Conservation (phyloP, 352 stramenopile genomes). For the Phytopythium sindhum region DNA sequence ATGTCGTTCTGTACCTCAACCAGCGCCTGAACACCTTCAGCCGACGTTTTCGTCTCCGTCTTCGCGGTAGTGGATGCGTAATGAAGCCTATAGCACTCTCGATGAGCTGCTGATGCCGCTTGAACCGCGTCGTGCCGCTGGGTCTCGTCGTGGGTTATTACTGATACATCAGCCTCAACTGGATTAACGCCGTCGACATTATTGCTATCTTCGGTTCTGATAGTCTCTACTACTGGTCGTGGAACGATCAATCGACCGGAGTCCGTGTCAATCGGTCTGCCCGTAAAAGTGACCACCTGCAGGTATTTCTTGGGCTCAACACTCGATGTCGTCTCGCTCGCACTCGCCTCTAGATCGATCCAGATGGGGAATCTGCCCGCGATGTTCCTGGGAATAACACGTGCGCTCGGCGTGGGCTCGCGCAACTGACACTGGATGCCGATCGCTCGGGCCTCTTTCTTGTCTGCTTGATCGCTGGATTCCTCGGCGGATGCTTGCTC, state of each 20-base stretch:
- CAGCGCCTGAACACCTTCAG: not conserved
- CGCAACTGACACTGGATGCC: slow-evolving; percentile 5
- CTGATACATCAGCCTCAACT: not conserved
- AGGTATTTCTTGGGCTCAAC: slow-evolving; percentile 23
- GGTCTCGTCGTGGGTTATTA: not conserved
- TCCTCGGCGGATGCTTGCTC: not conserved
- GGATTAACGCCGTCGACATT: not conserved
- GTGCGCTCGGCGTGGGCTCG: not conserved
- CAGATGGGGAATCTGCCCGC: slow-evolving; percentile 34
- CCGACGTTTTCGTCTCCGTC: not conserved
- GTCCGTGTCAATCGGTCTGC: not conserved
- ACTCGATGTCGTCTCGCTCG: slow-evolving; percentile 7
- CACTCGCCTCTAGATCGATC: slow-evolving; percentile 21
- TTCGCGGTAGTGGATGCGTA: not conserved
- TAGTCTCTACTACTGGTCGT: not conserved
- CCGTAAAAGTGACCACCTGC: slow-evolving; percentile 25
- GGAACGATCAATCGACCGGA: not conserved
- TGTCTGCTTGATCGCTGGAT: not conserved
- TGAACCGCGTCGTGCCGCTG: not conserved
- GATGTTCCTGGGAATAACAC: slow-evolving; percentile 6
- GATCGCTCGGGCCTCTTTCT: not conserved
- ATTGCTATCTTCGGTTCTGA: not conserved
- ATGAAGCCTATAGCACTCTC: slow-evolving; percentile 1
- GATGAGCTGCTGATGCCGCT: not conserved
- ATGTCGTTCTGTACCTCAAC: not conserved